Evolutionary conservation across 148 eudicot genomes (phyloP).

Genomic region (Silene conica): DNA sequence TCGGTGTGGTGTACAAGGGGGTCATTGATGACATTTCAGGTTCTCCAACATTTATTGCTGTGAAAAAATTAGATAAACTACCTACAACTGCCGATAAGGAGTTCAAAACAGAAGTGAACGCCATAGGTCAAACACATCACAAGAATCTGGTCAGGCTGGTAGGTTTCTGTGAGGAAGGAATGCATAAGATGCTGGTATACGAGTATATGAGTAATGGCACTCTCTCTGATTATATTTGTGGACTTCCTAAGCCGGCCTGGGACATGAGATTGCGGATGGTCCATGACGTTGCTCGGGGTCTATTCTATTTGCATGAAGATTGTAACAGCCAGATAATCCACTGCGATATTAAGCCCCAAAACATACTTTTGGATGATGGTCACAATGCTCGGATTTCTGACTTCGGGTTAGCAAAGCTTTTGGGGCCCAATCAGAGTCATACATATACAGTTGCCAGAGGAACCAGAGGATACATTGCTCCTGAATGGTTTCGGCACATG

Average conservation of each 20-base stretch:
- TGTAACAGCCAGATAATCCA: conserved; percentile 35
- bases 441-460: conserved; percentile 31
- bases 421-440: conserved; percentile 28
- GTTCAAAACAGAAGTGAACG: conserved; percentile 24
- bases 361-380: conserved; percentile 31
- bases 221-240: conserved; percentile 26
- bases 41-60: conserved; percentile 17
- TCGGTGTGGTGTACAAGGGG: conserved; percentile 35
- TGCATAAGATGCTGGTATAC: conserved; percentile 29
- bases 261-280: conserved; percentile 21
- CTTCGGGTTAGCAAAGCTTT: conserved; percentile 38
- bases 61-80: conserved; percentile 22
- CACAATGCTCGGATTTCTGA: conserved; percentile 30
- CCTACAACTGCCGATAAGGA: conserved; percentile 23
- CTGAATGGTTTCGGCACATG: conserved; percentile 34
- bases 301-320: conserved; percentile 36
- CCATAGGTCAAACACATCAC: conserved; percentile 33
- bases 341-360: conserved; percentile 40
- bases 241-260: conserved; percentile 25
- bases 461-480: conserved; percentile 40
- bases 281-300: conserved; percentile 29
- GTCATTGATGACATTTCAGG: conserved; percentile 10
- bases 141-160: conserved; percentile 32
- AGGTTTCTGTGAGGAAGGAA: conserved; percentile 30
- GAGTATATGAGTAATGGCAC: conserved; percentile 36